phyloP scores from a whole-genome alignment of 164 flowering plant species.

The Platanus orientalis region DNA sequence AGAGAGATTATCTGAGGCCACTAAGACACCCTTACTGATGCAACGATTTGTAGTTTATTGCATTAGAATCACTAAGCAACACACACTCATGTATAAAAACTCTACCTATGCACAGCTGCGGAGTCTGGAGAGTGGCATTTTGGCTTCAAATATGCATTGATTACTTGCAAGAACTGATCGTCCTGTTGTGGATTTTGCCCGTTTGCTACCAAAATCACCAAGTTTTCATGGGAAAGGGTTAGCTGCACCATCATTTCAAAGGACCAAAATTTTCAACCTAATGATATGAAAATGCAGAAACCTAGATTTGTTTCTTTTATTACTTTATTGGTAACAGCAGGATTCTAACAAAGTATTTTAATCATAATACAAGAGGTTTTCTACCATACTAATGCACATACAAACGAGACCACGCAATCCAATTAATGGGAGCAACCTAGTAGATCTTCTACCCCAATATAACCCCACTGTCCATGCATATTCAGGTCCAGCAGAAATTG shows the following conservation, averaged over 20 bases:
- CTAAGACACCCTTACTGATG: too few relatives aligned
- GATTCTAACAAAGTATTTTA: neutral
- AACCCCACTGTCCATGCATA: too few relatives aligned
- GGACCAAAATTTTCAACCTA: neutral
- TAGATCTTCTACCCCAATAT: too few relatives aligned
- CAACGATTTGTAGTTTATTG: too few relatives aligned
- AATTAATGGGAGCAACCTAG: too few relatives aligned
- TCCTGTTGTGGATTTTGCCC: slow-evolving; percentile 15
- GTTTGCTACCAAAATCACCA: slow-evolving; percentile 23
- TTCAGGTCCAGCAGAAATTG: too few relatives aligned
- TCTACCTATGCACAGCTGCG: slow-evolving; percentile 60
- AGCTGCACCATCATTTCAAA: neutral
- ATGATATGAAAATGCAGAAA: neutral
- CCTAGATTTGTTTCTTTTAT: too few relatives aligned
- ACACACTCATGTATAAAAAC: neutral
- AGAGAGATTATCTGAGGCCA: too few relatives aligned
- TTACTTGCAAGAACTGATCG: slow-evolving; percentile 44
- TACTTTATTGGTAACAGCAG: neutral
- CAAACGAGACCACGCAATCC: too few relatives aligned
- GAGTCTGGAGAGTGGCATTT: slow-evolving; percentile 85
- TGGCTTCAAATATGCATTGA: slow-evolving; percentile 79
- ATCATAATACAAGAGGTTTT: neutral
- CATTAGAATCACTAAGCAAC: too few relatives aligned
- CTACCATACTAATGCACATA: too few relatives aligned
- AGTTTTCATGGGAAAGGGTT: neutral